Conservation (phyloP, 2,329 filamentous ascomycete genomes). For the Thermomyces lanuginosus region DNA sequence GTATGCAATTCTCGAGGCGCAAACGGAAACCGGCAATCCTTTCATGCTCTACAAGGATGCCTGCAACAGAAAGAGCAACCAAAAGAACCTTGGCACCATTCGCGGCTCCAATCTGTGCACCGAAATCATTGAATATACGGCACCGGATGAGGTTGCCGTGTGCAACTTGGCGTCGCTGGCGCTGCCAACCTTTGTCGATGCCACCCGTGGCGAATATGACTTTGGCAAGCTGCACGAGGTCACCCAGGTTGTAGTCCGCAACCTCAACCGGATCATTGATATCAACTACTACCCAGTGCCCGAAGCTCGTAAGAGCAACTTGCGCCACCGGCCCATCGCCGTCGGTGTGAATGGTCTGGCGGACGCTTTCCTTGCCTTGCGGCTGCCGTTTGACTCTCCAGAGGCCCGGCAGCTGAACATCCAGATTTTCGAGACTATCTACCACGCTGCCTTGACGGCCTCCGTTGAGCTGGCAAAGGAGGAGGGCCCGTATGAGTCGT, state of each 20-base stretch:
- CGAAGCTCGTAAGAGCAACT: constrained; percentile 89
- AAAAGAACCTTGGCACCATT: constrained; percentile 98
- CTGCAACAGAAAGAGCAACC: constrained; percentile 98
- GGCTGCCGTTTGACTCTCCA: constrained; percentile 89
- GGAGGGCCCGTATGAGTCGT: constrained; percentile 72
- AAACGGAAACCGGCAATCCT: constrained; percentile 96
- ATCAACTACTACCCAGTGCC: constrained; percentile 96
- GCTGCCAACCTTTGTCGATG: constrained; percentile 79
- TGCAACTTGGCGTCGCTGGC: constrained; percentile 95
- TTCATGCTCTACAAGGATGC: constrained; percentile 99
- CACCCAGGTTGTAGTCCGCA: constrained; percentile 76
- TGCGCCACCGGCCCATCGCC: constrained; percentile 89
- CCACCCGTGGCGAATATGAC: constrained; percentile 70
- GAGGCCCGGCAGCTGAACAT: constrained; percentile 90
- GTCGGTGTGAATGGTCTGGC: constrained; percentile 95
- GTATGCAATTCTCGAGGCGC: constrained; percentile 95
- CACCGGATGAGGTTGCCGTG: constrained; percentile 94
- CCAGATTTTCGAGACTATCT: constrained; percentile 99
- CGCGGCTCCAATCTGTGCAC: constrained; percentile 98
- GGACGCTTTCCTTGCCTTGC: constrained; percentile 91
- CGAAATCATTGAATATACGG: constrained; percentile 94
- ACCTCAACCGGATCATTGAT: constrained; percentile 96
- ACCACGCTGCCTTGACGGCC: constrained; percentile 82
- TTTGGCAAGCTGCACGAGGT: constrained; percentile 96
- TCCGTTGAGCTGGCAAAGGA: constrained; percentile 75